Base-by-base conservation (phyloP, 306 rosid species). In the Lotus japonicus region DNA sequence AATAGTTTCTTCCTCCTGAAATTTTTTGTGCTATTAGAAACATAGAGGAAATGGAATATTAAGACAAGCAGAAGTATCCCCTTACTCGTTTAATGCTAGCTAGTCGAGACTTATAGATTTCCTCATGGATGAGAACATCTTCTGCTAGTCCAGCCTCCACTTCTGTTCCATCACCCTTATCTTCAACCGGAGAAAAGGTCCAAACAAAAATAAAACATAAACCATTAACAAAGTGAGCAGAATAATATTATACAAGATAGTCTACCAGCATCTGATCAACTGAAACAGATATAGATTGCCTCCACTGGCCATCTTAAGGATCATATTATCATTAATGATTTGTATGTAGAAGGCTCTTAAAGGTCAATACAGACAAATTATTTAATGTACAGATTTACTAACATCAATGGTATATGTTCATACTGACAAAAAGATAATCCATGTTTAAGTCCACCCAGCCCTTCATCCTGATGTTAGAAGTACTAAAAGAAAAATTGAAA, bases 21-120 rank as follows among this genome's bases (percentile, higher is more conserved):
- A 39, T 43, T 44, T 67, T 59, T 68, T 59, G 42, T 16, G 33
- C 62, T 36, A 46, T 69, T 63, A 58, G 80, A 75, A 66, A 79
- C 42, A 50, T 56, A 35, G 48, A 66, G 45, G 55, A 58, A 81
- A 36, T 57, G 36, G 49, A 71, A 44, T 8, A 77, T 57, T 42
- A 23, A 10, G 16, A 43, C 38, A 61, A 59, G 52, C 71, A 58
- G 45, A 36, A 60, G 15, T 11, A 66, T 43, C 13, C 53, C 53
- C 95, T 82, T 71, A 95, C 99, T 6, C 99, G 92, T 83, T 90
- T 95, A 74, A 95, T 82, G 79, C 97, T 90, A 77, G 99, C 89
- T 60, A 95, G 75, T 70, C 97, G 91, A 68, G 96, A 87, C 73
- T 91, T 95, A 63, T 87, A 87, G 52, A 95, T 95, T 78, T 95